Base-by-base conservation (phyloP, 345 rosid genomes). In the Pugionium dolabratum region DNA sequence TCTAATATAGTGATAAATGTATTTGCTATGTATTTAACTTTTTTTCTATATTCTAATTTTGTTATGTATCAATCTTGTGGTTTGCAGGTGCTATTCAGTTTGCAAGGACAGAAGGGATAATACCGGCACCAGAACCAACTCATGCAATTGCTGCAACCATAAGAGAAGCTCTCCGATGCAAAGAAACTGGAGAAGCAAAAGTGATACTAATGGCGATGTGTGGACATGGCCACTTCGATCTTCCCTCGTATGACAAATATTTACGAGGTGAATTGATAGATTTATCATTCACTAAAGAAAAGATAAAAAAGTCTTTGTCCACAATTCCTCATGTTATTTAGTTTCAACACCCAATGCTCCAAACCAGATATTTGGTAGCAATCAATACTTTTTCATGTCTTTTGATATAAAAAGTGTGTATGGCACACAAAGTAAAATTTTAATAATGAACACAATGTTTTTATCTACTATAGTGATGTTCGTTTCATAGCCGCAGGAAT, bases 201-300 rank as follows among this genome's bases (percentile, higher is more conserved):
- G 97, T 90, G 32, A 93, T 93, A 79, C 85, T 93, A 5, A 90
- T 67, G 78, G 96, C 94, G 7, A 85, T 87, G 96, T 89, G 98
- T 75, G 98, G 98, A 30, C 98, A 93, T 58, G 98, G 98, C 63
- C 98, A 93, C 69, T 93, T 93, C 35, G 97, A 93, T 70, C 82
- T 93, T 57, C 7, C 90, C 2, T 71, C 98, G 6, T 92, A 92
- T 55, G 97, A 89, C 49, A 92, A 81, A 59, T 92, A 82, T 52
- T 73, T 92, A 81, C 79, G 66, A 72, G 98, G 98, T 32, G 76
- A 81, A 2, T 50, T 92, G 87, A 74, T 86, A 35, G 97, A 90
- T 70, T 79, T 93, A 76, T 78, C 90, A 9, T 93, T 89, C 66
- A 76, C 75, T 2, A 89, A 85, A 58, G 84, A 86, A 61, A 93